A percentile compares a stretch with the other conserved stretches of the same genome.
Conservation (phyloP, 2,329 filamentous ascomycete species). For the Thielaviopsis ethacetica region DNA sequence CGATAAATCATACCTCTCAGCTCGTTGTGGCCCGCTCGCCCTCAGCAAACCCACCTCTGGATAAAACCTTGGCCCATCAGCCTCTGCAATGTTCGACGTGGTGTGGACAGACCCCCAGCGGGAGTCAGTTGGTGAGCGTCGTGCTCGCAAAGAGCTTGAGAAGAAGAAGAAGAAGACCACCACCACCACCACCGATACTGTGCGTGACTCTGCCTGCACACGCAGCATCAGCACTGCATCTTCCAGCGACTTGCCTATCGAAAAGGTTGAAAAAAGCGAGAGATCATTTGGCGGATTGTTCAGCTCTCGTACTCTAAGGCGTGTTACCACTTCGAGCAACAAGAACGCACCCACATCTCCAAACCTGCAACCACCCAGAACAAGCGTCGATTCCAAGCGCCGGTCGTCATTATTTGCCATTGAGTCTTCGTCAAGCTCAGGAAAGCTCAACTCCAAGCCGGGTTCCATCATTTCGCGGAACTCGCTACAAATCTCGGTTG, state of each 20-base stretch:
- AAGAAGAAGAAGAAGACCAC: conserved; percentile 16
- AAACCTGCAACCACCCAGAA: conserved; percentile 2
- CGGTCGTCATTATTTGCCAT: conserved; percentile 7
- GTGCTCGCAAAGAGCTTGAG: conserved; percentile 30
- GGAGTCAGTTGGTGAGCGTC: conserved; percentile 36
- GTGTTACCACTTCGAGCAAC: conserved; percentile 15
- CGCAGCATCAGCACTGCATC: conserved; percentile 25
- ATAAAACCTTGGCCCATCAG: background rate
- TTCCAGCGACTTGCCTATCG: conserved; percentile 14
- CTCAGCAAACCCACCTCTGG: background rate
- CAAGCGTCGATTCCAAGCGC: background rate
- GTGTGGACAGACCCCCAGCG: conserved; percentile 39
- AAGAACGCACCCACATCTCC: conserved; percentile 12
- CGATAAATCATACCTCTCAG: background rate
- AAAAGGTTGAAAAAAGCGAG: conserved; percentile 14
- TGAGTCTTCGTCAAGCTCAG: conserved; percentile 6
- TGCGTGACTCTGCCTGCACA: conserved; percentile 24
- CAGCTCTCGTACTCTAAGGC: conserved; percentile 23
- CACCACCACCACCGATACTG: conserved; percentile 17
- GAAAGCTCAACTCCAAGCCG: conserved; percentile 2
- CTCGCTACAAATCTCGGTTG: conserved; percentile 3
- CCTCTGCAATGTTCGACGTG: conserved; percentile 36
- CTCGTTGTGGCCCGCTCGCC: no score
- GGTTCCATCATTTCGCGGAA: conserved; percentile 6
- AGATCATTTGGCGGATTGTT: conserved; percentile 28